These are phyloP conservation scores for Botrytis deweyae DNA, from an alignment of 2,329 filamentous ascomycete genomes.

Conservation along the genomic window DNA sequence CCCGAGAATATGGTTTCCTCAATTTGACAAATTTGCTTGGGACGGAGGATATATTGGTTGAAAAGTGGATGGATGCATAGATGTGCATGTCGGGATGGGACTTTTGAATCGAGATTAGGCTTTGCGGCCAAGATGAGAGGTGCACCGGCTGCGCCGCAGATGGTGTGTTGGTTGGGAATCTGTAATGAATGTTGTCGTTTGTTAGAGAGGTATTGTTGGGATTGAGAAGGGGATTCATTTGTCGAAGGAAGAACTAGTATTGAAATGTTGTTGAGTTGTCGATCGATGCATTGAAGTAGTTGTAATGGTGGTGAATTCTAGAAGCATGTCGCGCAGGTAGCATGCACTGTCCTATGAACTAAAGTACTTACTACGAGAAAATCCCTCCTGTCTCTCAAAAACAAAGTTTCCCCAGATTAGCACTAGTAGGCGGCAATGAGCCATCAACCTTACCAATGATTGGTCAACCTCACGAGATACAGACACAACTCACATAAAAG, in stretches of 20 bases:
- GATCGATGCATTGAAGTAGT: neutral
- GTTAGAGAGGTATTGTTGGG: neutral
- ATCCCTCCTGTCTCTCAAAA: neutral
- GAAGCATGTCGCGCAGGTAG: neutral
- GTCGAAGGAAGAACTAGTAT: neutral
- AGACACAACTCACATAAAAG: neutral
- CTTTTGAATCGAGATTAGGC: neutral
- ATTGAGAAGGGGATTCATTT: neutral
- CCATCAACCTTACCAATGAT: neutral
- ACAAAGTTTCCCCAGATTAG: neutral
- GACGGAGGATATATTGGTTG: neutral
- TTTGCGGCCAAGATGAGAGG: neutral
- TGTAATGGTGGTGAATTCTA: neutral
- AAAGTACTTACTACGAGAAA: neutral
- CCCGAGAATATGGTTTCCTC: neutral
- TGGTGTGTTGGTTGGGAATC: neutral
- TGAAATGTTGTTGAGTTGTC: neutral
- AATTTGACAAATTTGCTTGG: neutral
- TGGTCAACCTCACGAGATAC: constrained; percentile 8
- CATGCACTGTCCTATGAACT: neutral
- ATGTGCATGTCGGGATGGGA: neutral
- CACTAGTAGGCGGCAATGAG: neutral
- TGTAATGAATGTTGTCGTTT: neutral
- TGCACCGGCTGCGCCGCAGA: neutral
- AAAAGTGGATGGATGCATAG: neutral